Conservation (phyloP, 768 basidiomycete genomes). For the Hygrocybe punicea region DNA sequence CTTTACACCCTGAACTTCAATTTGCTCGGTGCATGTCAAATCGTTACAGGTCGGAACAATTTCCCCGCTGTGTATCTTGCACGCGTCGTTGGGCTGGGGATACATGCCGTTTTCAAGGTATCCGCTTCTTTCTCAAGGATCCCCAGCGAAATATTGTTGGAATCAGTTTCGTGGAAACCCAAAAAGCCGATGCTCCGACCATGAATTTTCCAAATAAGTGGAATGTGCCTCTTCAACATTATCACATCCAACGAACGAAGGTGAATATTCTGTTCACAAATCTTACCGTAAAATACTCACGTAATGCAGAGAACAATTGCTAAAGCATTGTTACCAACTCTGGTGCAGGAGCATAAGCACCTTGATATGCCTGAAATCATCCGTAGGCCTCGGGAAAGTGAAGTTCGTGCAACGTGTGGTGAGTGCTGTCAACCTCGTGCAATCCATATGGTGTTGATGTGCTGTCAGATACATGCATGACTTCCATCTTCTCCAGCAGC, state of each 20-base stretch:
- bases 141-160: slow-evolving; percentile 54
- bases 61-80: slow-evolving; percentile 80
- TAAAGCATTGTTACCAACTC: slow-evolving; percentile 59
- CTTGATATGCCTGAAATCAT: slow-evolving; percentile 56
- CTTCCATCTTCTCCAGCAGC: slow-evolving; percentile 83
- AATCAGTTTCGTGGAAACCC: slow-evolving; percentile 66
- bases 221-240: slow-evolving; percentile 54
- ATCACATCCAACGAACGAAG: slow-evolving; percentile 59
- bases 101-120: slow-evolving; percentile 83
- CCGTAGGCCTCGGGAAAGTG: slow-evolving; percentile 71
- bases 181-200: slow-evolving; percentile 51
- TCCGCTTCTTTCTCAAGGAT: slow-evolving; percentile 73
- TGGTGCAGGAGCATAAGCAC: slow-evolving; percentile 63
- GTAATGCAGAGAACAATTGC: slow-evolving; percentile 60
- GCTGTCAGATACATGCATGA: slow-evolving; percentile 82
- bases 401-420: slow-evolving; percentile 86
- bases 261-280: slow-evolving; percentile 33
- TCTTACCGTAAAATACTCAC: slow-evolving; percentile 13
- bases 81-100: slow-evolving; percentile 86
- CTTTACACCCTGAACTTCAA: slow-evolving; percentile 64
- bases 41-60: slow-evolving; percentile 65
- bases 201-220: slow-evolving; percentile 66
- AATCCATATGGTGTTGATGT: not conserved
- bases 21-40: slow-evolving; percentile 83
- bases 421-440: slow-evolving; percentile 23